Evolutionary conservation across 2,329 filamentous ascomycete species (phyloP).

Genomic region (Exophiala spinifera): DNA sequence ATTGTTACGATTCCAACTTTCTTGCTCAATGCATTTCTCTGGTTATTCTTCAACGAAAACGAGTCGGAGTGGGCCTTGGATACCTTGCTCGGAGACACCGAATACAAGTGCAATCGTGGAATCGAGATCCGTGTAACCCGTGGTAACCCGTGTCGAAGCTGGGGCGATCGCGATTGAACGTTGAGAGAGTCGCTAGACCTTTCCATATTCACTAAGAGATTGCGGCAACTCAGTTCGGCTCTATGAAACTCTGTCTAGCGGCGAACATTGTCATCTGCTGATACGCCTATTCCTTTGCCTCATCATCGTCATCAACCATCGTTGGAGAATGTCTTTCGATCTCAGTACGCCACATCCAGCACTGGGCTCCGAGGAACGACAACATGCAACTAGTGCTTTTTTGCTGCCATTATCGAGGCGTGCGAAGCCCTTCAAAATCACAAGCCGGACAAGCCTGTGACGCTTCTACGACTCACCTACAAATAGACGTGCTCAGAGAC

Average conservation of each 20-base stretch:
- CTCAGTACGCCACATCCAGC: slow-evolving; percentile 4
- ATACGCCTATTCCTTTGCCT: slow-evolving; percentile 3
- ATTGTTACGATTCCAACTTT: slow-evolving; percentile 1
- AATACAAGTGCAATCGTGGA: too few species aligned
- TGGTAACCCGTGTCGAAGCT: too few species aligned
- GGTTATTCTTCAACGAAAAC: neutral
- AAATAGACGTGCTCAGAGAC: slow-evolving; percentile 22
- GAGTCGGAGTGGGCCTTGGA: too few species aligned
- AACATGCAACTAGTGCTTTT: slow-evolving; percentile 11
- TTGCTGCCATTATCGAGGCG: slow-evolving; percentile 22
- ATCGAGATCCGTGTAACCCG: too few species aligned
- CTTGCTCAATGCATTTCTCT: neutral
- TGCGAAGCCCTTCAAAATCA: slow-evolving; percentile 24
- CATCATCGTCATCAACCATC: slow-evolving; percentile 9
- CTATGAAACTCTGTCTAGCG: neutral
- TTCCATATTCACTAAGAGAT: too few species aligned
- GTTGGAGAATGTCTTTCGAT: slow-evolving; percentile 6
- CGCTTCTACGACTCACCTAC: slow-evolving; percentile 26
- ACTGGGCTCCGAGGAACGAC: slow-evolving; percentile 14
- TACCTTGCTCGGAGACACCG: neutral
- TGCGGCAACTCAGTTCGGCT: too few species aligned
- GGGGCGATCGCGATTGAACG: too few species aligned
- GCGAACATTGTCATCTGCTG: neutral
- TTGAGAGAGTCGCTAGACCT: too few species aligned
- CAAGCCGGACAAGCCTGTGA: slow-evolving; percentile 25